A percentile compares a stretch with the other conserved stretches of the same genome.
These are phyloP conservation scores for Botryosphaeria dothidea DNA, from an alignment of 2,329 filamentous ascomycete genomes.

Conservation along the genomic window DNA sequence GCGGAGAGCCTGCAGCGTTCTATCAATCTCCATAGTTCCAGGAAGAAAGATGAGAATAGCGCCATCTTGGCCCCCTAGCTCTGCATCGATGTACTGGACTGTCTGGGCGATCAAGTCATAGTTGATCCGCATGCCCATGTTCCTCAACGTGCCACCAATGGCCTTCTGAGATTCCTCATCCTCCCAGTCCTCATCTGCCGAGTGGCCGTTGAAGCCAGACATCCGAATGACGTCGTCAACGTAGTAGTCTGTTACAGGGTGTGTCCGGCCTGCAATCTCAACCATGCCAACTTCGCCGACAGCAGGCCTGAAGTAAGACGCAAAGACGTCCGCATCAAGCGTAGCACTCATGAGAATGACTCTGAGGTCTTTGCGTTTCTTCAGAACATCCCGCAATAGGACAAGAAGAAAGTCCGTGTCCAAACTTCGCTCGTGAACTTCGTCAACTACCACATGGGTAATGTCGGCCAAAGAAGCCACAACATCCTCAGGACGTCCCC, in stretches of 20 bases:
- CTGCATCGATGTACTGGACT: constrained; percentile 76
- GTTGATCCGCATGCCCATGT: constrained; percentile 76
- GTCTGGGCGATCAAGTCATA: constrained; percentile 83
- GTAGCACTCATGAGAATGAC: constrained; percentile 96
- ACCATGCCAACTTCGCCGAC: constrained; percentile 74
- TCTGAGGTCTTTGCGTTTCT: constrained; percentile 74
- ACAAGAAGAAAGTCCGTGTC: constrained; percentile 94
- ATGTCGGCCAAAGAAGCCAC: constrained; percentile 82
- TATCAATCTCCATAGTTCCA: constrained; percentile 87
- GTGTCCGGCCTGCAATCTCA: constrained; percentile 85
- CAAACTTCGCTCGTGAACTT: constrained; percentile 92
- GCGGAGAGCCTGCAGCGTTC: constrained; percentile 69
- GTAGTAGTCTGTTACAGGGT: constrained; percentile 86
- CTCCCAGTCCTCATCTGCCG: constrained; percentile 55
- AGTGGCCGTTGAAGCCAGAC: constrained; percentile 65
- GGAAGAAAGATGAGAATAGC: constrained; percentile 96
- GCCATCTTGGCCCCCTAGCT: constrained; percentile 72
- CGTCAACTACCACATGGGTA: constrained; percentile 92
- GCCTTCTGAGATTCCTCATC: constrained; percentile 47
- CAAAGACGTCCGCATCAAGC: constrained; percentile 83
- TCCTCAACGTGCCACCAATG: constrained; percentile 43
- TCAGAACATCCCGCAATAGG: constrained; percentile 79
- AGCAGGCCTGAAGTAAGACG: constrained; percentile 71
- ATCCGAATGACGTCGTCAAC: constrained; percentile 82
- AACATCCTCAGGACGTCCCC: constrained; percentile 76